Evolutionary conservation across 2,329 filamentous ascomycete genomes (phyloP).

Genomic region (Didymosphaeria variabile): DNA sequence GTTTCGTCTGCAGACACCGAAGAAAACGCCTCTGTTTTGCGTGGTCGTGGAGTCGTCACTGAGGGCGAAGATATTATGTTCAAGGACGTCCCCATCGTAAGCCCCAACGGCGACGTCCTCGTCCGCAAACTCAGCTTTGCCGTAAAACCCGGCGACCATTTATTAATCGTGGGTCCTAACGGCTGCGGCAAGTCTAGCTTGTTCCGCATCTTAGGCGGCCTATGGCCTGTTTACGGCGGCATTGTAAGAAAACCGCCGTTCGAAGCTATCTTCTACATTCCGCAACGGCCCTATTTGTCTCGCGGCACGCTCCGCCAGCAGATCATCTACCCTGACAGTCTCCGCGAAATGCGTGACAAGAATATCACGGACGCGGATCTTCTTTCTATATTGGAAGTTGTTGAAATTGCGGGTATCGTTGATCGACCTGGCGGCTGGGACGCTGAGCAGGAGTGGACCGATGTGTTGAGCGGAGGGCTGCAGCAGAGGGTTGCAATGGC

Average conservation of each 20-base stretch:
- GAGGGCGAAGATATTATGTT: slow-evolving; percentile 89
- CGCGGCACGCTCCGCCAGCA: slow-evolving; percentile 93
- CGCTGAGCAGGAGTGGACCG: slow-evolving; percentile 94
- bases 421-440: slow-evolving; percentile 86
- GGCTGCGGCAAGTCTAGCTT: slow-evolving; percentile 96
- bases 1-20: slow-evolving; percentile 87
- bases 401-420: slow-evolving; percentile 85
- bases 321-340: slow-evolving; percentile 92
- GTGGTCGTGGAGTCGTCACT: slow-evolving; percentile 80
- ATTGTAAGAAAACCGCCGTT: slow-evolving; percentile 91
- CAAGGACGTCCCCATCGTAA: slow-evolving; percentile 90
- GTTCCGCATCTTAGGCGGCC: slow-evolving; percentile 92
- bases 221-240: slow-evolving; percentile 98
- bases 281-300: slow-evolving; percentile 92
- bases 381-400: slow-evolving; percentile 75
- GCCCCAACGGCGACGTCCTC: slow-evolving; percentile 93
- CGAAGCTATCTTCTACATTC: slow-evolving; percentile 96
- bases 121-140: slow-evolving; percentile 86
- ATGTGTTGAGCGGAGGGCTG: slow-evolving; percentile 88
- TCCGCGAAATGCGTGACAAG: slow-evolving; percentile 86
- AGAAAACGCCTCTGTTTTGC: slow-evolving; percentile 82
- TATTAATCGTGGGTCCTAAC: slow-evolving; percentile 95
- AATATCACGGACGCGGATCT: slow-evolving; percentile 85
- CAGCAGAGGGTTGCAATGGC: slow-evolving; percentile 98
- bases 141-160: slow-evolving; percentile 85